Conservation (phyloP, 2,329 filamentous ascomycete species). For the Colletotrichum tanaceti region DNA sequence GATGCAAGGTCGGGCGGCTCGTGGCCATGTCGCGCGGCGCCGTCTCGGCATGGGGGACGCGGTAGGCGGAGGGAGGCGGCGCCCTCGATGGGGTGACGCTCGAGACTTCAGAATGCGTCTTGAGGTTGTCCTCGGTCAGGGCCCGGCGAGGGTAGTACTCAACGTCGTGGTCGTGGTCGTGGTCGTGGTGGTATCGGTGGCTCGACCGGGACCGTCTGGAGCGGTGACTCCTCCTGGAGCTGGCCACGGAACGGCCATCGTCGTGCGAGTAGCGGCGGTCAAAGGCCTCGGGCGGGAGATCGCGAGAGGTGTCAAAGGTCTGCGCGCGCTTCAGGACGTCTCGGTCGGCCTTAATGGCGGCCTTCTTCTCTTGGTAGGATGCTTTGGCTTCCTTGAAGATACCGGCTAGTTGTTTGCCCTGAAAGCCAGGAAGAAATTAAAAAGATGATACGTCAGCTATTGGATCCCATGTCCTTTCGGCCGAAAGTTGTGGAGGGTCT, state of each 20-base stretch:
- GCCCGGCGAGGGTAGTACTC: slow-evolving; percentile 48
- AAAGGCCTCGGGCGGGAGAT: slow-evolving; percentile 38
- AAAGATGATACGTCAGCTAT: slow-evolving; percentile 34
- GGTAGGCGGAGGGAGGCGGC: slow-evolving; percentile 53
- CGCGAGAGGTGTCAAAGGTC: slow-evolving; percentile 59
- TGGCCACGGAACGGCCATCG: slow-evolving; percentile 51
- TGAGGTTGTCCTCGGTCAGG: slow-evolving; percentile 65
- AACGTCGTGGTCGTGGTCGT: slow-evolving; percentile 36
- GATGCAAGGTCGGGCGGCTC: slow-evolving; percentile 40
- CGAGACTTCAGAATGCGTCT: slow-evolving; percentile 64
- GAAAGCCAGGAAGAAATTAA: slow-evolving; percentile 12
- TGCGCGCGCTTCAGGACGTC: slow-evolving; percentile 69
- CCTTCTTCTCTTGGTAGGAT: slow-evolving; percentile 89
- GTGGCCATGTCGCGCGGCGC: slow-evolving; percentile 57
- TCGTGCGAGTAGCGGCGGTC: slow-evolving; percentile 48
- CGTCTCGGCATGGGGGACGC: slow-evolving; percentile 57
- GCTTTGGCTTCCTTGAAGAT: slow-evolving; percentile 93
- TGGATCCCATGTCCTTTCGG: slow-evolving; percentile 4
- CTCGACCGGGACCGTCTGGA: slow-evolving; percentile 52
- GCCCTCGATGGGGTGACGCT: slow-evolving; percentile 57
- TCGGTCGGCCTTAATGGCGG: slow-evolving; percentile 77
- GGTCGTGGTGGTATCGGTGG: slow-evolving; percentile 49
- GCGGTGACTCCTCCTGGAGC: slow-evolving; percentile 57
- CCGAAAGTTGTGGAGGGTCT: slow-evolving; percentile 23
- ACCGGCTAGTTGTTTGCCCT: slow-evolving; percentile 90